Evolutionary conservation across 1,139 yeast genomes (phyloP).

Genomic region (Geotrichum carabidarum): DNA sequence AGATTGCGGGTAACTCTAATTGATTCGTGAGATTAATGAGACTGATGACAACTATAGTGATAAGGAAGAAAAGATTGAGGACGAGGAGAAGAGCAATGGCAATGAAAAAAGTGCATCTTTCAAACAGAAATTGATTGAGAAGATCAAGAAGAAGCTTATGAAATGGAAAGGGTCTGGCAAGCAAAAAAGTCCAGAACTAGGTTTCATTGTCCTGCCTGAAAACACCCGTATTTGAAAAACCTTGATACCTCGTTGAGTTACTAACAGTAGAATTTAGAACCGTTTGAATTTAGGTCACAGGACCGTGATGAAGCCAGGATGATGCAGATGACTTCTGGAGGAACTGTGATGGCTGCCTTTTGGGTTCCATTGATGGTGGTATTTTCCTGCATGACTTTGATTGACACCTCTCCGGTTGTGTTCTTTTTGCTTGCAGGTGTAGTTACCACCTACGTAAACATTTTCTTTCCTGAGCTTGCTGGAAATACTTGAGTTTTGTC

Average conservation of each 20-base stretch:
- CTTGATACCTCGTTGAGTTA: too few relatives aligned
- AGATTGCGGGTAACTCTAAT: not conserved
- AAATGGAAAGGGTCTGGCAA: not conserved
- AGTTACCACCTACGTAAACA: conserved; percentile 18
- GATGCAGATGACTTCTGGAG: conserved; percentile 14
- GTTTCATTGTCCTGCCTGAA: not conserved
- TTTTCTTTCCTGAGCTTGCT: conserved; percentile 19
- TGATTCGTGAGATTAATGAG: too few relatives aligned
- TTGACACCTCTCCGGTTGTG: conserved; percentile 18
- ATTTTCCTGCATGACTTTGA: conserved; percentile 16
- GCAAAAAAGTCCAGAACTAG: not conserved
- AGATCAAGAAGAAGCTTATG: not conserved
- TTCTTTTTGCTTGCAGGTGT: conserved; percentile 19
- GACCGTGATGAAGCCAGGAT: not conserved
- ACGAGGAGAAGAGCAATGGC: not conserved
- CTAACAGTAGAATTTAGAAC: not conserved
- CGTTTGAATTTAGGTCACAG: not conserved
- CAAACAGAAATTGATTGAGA: conserved; percentile 10
- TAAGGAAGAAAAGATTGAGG: not conserved
- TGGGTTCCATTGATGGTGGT: conserved; percentile 19
- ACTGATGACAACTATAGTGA: not conserved
- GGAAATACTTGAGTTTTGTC: conserved; percentile 4
- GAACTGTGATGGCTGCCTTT: conserved; percentile 14
- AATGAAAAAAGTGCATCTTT: not conserved
- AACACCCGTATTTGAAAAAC: not conserved